phyloP scores from a whole-genome alignment of 2,329 filamentous ascomycete genomes.

The Herpotrichia juniperi region DNA sequence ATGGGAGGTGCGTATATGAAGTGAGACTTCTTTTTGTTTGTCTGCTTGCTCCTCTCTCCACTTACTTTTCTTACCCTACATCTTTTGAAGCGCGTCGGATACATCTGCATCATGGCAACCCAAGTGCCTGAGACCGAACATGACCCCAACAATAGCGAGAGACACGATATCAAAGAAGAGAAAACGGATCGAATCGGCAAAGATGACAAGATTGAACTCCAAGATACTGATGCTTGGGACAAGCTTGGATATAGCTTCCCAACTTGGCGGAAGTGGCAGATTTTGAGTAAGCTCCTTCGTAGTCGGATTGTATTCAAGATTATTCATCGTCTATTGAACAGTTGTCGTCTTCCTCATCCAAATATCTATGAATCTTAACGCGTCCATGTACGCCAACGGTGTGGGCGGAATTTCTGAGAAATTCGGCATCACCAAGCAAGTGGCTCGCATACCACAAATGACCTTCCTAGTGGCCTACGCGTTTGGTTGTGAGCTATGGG shows the following conservation, averaged over 20 bases:
- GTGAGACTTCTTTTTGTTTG: background rate
- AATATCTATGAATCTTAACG: conserved; percentile 62
- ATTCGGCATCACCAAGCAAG: conserved; percentile 55
- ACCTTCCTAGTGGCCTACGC: conserved; percentile 60
- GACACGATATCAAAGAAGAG: conserved; percentile 16
- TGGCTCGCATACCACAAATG: conserved; percentile 55
- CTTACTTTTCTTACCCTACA: background rate
- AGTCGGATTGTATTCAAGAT: too few species aligned
- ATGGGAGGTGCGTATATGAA: background rate
- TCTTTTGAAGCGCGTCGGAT: background rate
- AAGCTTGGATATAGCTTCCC: conserved; percentile 54
- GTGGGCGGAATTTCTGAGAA: conserved; percentile 52
- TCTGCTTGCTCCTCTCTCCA: background rate
- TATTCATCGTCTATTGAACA: background rate
- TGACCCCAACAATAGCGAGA: conserved; percentile 25
- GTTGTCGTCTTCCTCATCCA: conserved; percentile 59
- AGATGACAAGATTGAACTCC: conserved; percentile 40
- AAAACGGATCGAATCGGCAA: conserved; percentile 28
- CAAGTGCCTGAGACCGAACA: conserved; percentile 30
- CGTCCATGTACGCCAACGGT: conserved; percentile 57
- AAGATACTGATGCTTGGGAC: conserved; percentile 49
- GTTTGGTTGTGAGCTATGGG: conserved; percentile 60
- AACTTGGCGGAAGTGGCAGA: conserved; percentile 55
- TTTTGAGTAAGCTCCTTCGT: conserved; percentile 41
- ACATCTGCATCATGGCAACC: conserved; percentile 3